Conservation (phyloP, 257 asterid genomes). For the Linderniella brevidens region DNA sequence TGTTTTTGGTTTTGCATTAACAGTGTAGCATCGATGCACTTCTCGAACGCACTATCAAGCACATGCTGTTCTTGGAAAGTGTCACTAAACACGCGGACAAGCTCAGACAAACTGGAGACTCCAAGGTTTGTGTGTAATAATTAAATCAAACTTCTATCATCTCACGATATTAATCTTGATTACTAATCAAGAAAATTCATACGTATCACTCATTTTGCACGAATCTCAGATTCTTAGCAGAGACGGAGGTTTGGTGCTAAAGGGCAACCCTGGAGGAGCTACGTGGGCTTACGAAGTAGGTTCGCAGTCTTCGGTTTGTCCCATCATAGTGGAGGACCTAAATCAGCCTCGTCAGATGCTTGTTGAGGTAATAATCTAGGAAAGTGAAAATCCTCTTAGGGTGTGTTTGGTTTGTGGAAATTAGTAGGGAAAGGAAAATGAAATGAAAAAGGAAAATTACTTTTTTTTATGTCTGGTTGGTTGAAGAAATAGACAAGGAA, state of each 20-base stretch:
- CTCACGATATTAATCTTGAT: background rate
- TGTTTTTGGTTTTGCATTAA: background rate
- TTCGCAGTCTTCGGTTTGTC: slow-evolving; percentile 42
- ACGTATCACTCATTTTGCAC: background rate
- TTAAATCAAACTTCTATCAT: background rate
- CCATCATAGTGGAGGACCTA: slow-evolving; percentile 51
- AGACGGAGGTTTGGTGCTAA: slow-evolving; percentile 29
- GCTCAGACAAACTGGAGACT: background rate
- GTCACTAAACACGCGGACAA: slow-evolving; percentile 1
- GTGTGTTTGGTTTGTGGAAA: too few relatives aligned
- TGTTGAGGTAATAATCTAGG: slow-evolving; percentile 35
- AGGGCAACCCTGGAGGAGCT: slow-evolving; percentile 45
- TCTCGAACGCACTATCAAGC: slow-evolving; percentile 2
- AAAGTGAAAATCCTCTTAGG: too few relatives aligned
- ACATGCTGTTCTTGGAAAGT: slow-evolving; percentile 3
- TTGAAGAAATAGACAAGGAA: too few relatives aligned
- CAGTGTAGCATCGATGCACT: slow-evolving; percentile 7
- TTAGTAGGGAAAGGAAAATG: too few relatives aligned
- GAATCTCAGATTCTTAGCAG: slow-evolving; percentile 24
- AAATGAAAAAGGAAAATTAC: too few relatives aligned
- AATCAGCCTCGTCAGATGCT: slow-evolving; percentile 63
- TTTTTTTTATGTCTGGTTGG: too few relatives aligned
- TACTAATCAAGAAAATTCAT: background rate
- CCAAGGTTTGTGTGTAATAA: slow-evolving; percentile 12
- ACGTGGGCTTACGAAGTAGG: slow-evolving; percentile 76